Conservation (phyloP, 345 rosid species). For the Camelina hispida region DNA sequence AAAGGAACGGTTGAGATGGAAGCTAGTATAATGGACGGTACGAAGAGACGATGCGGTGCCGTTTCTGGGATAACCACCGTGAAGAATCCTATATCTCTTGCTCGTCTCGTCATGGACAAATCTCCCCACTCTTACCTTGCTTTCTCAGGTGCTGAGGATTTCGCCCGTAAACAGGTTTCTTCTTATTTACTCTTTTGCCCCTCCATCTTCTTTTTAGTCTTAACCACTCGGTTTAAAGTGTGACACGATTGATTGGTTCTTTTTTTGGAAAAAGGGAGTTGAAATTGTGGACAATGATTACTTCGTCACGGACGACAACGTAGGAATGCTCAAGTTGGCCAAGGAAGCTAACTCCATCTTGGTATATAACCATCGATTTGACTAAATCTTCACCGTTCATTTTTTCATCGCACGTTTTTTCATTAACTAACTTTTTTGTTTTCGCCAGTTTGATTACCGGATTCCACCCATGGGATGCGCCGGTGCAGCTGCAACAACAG, state of each 20-base stretch:
- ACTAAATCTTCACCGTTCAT: conserved; percentile 30
- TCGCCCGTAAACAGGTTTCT: conserved; percentile 76
- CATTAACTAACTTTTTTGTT: neutral
- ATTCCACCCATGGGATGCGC: conserved; percentile 64
- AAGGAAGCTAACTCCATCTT: conserved; percentile 89
- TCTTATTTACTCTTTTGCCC: conserved; percentile 25
- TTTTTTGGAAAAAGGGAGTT: conserved; percentile 57
- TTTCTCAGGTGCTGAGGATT: conserved; percentile 89
- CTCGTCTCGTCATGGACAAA: conserved; percentile 94
- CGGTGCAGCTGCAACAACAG: conserved; percentile 59
- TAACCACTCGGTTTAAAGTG: conserved; percentile 23
- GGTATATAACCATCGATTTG: conserved; percentile 45
- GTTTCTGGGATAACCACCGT: conserved; percentile 89
- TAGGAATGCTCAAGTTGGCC: conserved; percentile 84
- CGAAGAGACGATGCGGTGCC: conserved; percentile 85
- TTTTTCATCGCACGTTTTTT: conserved; percentile 16
- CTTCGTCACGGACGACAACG: conserved; percentile 85
- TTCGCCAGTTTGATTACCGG: conserved; percentile 81
- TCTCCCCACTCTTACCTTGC: conserved; percentile 96
- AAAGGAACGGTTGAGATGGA: conserved; percentile 98
- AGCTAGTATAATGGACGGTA: conserved; percentile 97
- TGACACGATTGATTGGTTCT: neutral
- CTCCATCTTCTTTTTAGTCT: conserved; percentile 5
- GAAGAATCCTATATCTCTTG: conserved; percentile 88
- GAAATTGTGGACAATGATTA: conserved; percentile 82